Percentiles rank a stretch among this genome's conserved stretches.
phyloP scores from a whole-genome alignment of 139 green algal species.

The Coelastrella sp. region DNA sequence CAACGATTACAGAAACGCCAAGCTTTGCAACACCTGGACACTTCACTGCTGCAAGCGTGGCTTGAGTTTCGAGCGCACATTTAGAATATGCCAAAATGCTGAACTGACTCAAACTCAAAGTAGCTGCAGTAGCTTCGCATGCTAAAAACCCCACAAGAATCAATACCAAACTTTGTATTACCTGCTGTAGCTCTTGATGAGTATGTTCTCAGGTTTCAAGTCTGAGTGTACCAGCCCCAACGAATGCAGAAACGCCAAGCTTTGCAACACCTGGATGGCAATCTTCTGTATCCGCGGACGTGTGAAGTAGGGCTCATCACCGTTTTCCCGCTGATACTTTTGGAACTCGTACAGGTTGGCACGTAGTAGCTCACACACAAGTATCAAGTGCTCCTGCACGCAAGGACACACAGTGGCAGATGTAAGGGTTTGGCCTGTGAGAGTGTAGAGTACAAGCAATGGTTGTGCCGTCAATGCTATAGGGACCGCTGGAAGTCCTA shows the following conservation, averaged over 20 bases:
- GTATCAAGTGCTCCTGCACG: slow-evolving; percentile 95
- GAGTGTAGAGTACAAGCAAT: no score
- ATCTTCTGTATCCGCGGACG: slow-evolving; percentile 90
- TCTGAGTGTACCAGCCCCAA: slow-evolving; percentile 95
- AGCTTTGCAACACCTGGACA: no score
- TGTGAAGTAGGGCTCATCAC: slow-evolving; percentile 93
- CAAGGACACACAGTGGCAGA: neutral
- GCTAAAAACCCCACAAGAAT: neutral
- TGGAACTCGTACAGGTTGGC: slow-evolving; percentile 99
- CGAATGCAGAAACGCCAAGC: slow-evolving; percentile 92
- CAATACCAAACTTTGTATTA: neutral
- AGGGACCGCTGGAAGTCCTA: no score
- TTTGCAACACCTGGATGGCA: slow-evolving; percentile 81
- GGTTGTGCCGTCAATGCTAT: no score
- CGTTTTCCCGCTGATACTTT: slow-evolving; percentile 92
- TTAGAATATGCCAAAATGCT: no score
- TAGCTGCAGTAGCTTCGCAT: neutral
- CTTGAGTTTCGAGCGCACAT: no score
- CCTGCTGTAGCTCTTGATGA: no score
- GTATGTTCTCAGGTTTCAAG: slow-evolving; percentile 97
- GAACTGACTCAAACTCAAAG: slow-evolving; percentile 44
- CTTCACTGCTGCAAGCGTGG: no score
- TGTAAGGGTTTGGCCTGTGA: neutral
- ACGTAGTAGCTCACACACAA: slow-evolving; percentile 96
- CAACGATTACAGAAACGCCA: no score